Percentiles rank a stretch among this genome's conserved stretches.
phyloP scores from a whole-genome alignment of 116 monocot genomes.

The Cymodocea nodosa region DNA sequence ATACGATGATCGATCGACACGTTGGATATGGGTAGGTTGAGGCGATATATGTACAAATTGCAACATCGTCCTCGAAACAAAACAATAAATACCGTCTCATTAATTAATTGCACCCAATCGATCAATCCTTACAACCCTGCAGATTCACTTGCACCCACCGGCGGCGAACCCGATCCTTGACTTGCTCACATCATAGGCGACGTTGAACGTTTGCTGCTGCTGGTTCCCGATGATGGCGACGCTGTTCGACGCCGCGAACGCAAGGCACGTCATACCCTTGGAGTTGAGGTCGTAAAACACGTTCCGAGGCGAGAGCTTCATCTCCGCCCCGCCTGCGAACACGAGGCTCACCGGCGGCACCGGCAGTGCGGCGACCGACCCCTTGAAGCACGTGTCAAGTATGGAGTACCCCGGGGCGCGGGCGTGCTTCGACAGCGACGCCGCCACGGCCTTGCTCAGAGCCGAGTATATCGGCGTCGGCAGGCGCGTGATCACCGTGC shows the following conservation, averaged over 20 bases:
- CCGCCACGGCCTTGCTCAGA: conserved; percentile 39
- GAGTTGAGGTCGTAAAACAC: conserved; percentile 14
- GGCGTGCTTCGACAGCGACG: conserved; percentile 19
- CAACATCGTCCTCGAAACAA: no score
- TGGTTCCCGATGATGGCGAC: conserved; percentile 78
- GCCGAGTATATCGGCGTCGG: conserved; percentile 46
- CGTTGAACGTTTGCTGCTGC: conserved; percentile 80
- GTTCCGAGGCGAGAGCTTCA: conserved; percentile 19
- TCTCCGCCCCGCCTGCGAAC: conserved; percentile 55
- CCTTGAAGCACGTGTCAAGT: conserved; percentile 76
- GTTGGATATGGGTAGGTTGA: no score
- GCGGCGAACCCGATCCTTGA: conserved; percentile 65
- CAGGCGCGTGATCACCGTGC: conserved; percentile 74
- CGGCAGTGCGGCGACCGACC: conserved; percentile 13
- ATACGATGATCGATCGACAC: no score
- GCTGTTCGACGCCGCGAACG: conserved; percentile 43
- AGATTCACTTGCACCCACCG: conserved; percentile 67
- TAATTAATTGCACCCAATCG: no score
- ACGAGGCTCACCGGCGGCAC: conserved; percentile 47
- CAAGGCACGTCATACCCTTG: conserved; percentile 32
- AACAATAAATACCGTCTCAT: no score
- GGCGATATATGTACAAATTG: no score
- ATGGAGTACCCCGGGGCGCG: conserved; percentile 51
- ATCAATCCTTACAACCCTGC: no score
- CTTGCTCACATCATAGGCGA: conserved; percentile 52